Evolutionary conservation across 257 asterid species (phyloP).

Genomic region (Solanum piurae): DNA sequence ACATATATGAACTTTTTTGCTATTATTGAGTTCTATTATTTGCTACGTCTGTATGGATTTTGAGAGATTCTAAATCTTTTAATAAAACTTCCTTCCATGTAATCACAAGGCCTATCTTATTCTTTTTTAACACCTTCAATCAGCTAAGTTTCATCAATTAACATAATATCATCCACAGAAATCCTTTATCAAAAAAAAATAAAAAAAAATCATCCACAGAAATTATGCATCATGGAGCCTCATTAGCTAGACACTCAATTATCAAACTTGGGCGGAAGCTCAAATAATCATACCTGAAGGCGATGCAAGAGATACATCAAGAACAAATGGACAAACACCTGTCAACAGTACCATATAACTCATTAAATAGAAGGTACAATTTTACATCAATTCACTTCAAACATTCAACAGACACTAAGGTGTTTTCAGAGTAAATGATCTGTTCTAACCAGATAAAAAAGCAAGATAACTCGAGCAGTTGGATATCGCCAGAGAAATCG

Average conservation of each 20-base stretch:
- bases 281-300: conserved; percentile 67
- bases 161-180: not conserved
- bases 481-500: conserved; percentile 98
- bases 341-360: conserved; percentile 15
- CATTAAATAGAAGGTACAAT: not conserved
- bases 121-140: not conserved
- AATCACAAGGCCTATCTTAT: not conserved
- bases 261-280: conserved; percentile 6
- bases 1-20: not conserved
- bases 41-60: not conserved
- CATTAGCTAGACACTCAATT: not conserved
- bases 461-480: conserved; percentile 76
- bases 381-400: not conserved
- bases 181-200: not conserved
- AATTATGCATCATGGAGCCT: not conserved
- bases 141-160: not conserved
- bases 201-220: not conserved
- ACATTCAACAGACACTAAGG: not conserved
- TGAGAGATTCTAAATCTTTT: not conserved
- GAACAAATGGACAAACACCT: conserved; percentile 99
- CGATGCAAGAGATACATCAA: conserved; percentile 97
- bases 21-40: not conserved
- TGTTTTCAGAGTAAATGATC: not conserved
- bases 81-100: not conserved
- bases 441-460: conserved; percentile 82